Base-by-base conservation (phyloP, 768 basidiomycete species). In the Pulveroboletus sp. region DNA sequence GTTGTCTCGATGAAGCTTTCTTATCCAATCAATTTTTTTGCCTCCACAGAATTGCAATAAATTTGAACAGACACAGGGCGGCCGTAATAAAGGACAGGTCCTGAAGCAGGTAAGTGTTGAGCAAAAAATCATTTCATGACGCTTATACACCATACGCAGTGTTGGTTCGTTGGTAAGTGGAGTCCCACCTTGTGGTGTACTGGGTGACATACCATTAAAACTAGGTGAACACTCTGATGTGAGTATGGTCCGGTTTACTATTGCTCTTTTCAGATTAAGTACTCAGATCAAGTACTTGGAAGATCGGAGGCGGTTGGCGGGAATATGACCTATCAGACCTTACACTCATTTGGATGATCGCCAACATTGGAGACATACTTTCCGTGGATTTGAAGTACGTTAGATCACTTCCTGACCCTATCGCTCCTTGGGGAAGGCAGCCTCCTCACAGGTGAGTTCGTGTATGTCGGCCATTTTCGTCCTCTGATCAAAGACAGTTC, bases 301-400 rank as follows among this genome's bases (percentile, higher is more conserved):
- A 87, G 86, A 76, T 84, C 41, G 85, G 85, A 14, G 86, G 86
- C 26, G 86, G 86, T 35, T 88, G 80, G 64, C 60, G 72, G 26
- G 71, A 79, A 39, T 85, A 86, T 61, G 86, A 89, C 57, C 64
- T 89, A 27, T 75, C 86, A 0, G 83, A 86, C 58, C 39, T 87
- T 21, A 75, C 81, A 12, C 68, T 89, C 43, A 65, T 67, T 38
- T 85, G 83, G 83, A 83, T 85, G 80, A 73, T 73, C 46, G 77
- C 82, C 5, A 77, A 85, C 52, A 66, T 87, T 27, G 72, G 68
- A 32, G 71, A 76, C 40, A 75, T 80, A 12, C 63, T 88, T 30
- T 78, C 78, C 3, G 59, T 87, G 46, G 82, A 89, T 58, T 56
- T 72, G 31, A 54, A 67, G 9, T 86, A 89, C 54, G 51, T 86